Base-by-base conservation (phyloP, 2,329 filamentous ascomycete genomes). In the Byssochlamys sp. region DNA sequence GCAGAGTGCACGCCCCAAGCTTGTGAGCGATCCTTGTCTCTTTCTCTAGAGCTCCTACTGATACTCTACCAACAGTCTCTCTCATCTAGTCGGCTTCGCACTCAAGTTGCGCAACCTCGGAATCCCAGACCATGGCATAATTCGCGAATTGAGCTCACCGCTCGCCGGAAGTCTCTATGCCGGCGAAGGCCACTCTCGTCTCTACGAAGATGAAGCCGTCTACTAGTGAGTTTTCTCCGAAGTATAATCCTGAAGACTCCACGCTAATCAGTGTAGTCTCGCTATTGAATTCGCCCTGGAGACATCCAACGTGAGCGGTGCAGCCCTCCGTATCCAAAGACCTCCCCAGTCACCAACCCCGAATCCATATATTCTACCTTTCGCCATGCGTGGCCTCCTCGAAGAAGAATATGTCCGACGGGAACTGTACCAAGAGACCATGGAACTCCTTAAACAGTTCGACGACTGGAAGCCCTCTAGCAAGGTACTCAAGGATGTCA, bases 81-180 rank as follows among this genome's bases (percentile, higher is more conserved):
- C 90, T 1, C 90, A 96, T 67, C 83, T 99, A 1, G 87, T 99
- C 51, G 91, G 91, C 52, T 96, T 99, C 70, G 88, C 89, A 0
- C 83, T 97, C 62, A 97, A 96, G 68, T 81, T 99, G 9, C 89
- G 94, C 56, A 99, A 99, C 69, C 82, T 96, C 1, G 94, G 94
- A 33, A 82, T 97, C 26, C 87, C 89, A 1, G 94, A 99, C 70
- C 94, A 99, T 70, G 92, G 92, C 4, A 82, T 99, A 5, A 87
- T 99, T 62, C 86, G 91, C 53, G 94, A 99, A 72, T 80, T 99
- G 10, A 95, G 90, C 1, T 81, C 87, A 1, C 90, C 94, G 1
- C 81, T 99, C 1, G 94, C 94, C 0, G 94, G 94, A 27, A 95
- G 89, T 57, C 80, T 99, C 0, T 96, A 96, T 67, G 85, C 86